A percentile compares a stretch with the other conserved stretches of the same genome.
phyloP scores from a whole-genome alignment of 768 basidiomycete species.

The Rhizopogon vulgaris region DNA sequence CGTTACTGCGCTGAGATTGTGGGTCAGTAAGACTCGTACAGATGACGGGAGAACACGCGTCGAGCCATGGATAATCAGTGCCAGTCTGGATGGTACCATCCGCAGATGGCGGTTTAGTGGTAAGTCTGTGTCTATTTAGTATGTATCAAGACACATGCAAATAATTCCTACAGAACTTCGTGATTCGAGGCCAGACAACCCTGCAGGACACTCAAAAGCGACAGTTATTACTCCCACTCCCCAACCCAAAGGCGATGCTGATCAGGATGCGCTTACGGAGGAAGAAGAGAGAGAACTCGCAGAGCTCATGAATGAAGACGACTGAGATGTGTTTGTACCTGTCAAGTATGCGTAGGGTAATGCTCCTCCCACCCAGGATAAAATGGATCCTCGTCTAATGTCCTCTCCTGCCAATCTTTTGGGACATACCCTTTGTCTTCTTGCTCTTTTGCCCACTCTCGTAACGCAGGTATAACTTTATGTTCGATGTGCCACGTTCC shows the following conservation, averaged over 20 bases:
- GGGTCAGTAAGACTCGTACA: constrained; percentile 49
- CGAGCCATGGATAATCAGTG: constrained; percentile 79
- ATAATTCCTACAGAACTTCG: constrained; percentile 17
- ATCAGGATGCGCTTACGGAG: constrained; percentile 51
- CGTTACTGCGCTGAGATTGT: constrained; percentile 68
- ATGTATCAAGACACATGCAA: background rate
- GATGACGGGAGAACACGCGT: constrained; percentile 41
- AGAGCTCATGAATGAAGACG: constrained; percentile 54
- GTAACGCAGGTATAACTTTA: constrained; percentile 38
- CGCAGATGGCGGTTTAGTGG: constrained; percentile 78
- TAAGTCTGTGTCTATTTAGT: constrained; percentile 18
- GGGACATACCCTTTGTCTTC: constrained; percentile 41
- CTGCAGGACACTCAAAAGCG: constrained; percentile 11
- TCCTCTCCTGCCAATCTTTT: constrained; percentile 41
- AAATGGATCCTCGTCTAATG: constrained; percentile 45
- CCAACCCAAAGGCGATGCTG: constrained; percentile 18
- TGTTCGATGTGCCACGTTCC: constrained; percentile 36
- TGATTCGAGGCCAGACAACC: constrained; percentile 18
- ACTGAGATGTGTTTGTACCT: constrained; percentile 7
- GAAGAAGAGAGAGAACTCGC: constrained; percentile 90
- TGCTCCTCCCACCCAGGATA: constrained; percentile 40
- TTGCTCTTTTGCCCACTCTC: constrained; percentile 42
- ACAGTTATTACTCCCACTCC: constrained; percentile 22
- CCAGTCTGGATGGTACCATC: constrained; percentile 82
- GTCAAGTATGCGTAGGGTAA: constrained; percentile 11